Percentiles rank a stretch among this genome's conserved stretches.
Conservation (phyloP, 345 rosid species). For the Citrus glauca region DNA sequence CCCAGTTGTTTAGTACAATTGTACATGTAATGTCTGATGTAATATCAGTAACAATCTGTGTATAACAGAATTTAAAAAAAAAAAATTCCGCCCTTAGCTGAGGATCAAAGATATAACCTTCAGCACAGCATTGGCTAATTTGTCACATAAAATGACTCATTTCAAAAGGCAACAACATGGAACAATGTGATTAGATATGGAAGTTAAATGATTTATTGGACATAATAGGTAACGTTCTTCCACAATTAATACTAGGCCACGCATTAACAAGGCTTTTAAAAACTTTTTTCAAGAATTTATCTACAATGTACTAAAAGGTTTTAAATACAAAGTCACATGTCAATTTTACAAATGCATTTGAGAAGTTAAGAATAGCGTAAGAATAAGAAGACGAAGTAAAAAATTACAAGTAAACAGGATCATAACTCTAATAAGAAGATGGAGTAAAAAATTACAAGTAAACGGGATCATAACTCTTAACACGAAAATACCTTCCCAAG, state of each 20-base stretch:
- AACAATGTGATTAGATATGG: background rate
- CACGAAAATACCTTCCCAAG: conserved; percentile 75
- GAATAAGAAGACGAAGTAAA: background rate
- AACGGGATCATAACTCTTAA: background rate
- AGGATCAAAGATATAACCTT: background rate
- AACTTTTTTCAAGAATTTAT: background rate
- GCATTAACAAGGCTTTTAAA: background rate
- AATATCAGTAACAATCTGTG: too few species aligned
- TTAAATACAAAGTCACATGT: background rate
- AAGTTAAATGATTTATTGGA: background rate
- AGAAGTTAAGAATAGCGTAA: background rate
- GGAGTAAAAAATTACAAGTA: background rate
- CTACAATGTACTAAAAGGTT: background rate
- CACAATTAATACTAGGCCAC: background rate
- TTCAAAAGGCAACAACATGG: background rate
- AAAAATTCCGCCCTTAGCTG: too few species aligned
- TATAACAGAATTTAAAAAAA: too few species aligned
- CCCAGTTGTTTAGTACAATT: too few species aligned
- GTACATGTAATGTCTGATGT: too few species aligned
- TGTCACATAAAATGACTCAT: background rate
- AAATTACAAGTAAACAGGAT: background rate
- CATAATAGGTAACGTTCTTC: background rate
- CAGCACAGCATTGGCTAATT: background rate
- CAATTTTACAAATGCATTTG: background rate
- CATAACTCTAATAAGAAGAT: background rate